phyloP scores from a whole-genome alignment of 495 filamentous ascomycete species.

The Penicillium lagena region DNA sequence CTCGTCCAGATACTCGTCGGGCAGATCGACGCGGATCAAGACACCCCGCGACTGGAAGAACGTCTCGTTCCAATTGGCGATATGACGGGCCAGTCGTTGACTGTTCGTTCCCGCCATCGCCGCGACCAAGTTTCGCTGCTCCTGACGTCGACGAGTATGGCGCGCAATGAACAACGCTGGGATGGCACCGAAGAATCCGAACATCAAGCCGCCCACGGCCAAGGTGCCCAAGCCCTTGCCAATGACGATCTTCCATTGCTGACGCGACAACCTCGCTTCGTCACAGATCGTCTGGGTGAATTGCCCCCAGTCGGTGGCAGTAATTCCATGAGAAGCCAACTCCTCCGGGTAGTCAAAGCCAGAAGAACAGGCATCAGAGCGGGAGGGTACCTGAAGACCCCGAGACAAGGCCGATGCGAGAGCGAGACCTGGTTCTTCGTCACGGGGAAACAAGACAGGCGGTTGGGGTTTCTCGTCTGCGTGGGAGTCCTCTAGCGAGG shows the following conservation, averaged over 20 bases:
- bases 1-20: slow-evolving; percentile 20
- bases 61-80: slow-evolving; percentile 27
- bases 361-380: slow-evolving; percentile 17
- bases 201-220: slow-evolving; percentile 26
- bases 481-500: background rate
- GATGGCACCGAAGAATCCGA: slow-evolving; percentile 25
- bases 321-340: slow-evolving; percentile 14
- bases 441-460: slow-evolving; percentile 3
- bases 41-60: slow-evolving; percentile 25
- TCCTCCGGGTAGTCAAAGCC: slow-evolving; percentile 29
- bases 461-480: slow-evolving; percentile 4
- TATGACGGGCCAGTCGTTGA: slow-evolving; percentile 13
- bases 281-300: slow-evolving; percentile 25
- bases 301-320: slow-evolving; percentile 17
- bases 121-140: slow-evolving; percentile 22
- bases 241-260: slow-evolving; percentile 27
- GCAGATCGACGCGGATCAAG: slow-evolving; percentile 32
- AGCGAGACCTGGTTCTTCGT: slow-evolving; percentile 14
- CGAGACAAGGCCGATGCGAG: slow-evolving; percentile 12
- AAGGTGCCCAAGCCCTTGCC: slow-evolving; percentile 27
- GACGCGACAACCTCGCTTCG: slow-evolving; percentile 23
- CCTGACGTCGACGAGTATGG: slow-evolving; percentile 10
- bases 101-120: slow-evolving; percentile 9
- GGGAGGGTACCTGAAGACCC: slow-evolving; percentile 30
- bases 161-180: slow-evolving; percentile 21